These are phyloP conservation scores for Penicillium sp. DNA, from an alignment of 2,329 filamentous ascomycete genomes.

Conservation along the genomic window DNA sequence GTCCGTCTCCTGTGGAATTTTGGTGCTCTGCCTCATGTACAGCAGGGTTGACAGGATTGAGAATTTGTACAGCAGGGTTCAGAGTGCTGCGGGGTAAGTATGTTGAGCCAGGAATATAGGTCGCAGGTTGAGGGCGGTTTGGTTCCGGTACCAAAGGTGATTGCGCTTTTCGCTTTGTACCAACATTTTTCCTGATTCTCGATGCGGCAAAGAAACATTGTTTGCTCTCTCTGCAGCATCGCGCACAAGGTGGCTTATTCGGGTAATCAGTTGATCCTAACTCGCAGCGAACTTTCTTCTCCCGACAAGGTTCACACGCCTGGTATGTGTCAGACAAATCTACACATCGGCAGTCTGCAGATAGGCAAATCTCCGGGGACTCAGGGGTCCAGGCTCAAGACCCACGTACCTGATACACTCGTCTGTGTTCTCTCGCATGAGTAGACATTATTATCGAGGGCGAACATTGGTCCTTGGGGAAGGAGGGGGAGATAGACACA, in stretches of 20 bases:
- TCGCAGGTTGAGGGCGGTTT: background rate
- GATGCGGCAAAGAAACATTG: slow-evolving; percentile 89
- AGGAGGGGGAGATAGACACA: too few species aligned
- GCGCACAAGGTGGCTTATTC: slow-evolving; percentile 78
- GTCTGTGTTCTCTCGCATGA: slow-evolving; percentile 1
- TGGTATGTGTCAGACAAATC: slow-evolving; percentile 5
- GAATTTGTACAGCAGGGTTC: background rate
- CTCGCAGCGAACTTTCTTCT: slow-evolving; percentile 33
- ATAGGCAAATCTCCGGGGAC: background rate
- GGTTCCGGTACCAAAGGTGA: background rate
- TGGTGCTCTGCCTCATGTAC: background rate
- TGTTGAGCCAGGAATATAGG: background rate
- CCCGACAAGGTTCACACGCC: slow-evolving; percentile 30
- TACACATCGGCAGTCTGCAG: background rate
- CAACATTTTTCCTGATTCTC: slow-evolving; percentile 57
- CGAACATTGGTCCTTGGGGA: too few species aligned
- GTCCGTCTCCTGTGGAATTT: background rate
- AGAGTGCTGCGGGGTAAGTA: background rate
- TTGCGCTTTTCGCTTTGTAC: background rate
- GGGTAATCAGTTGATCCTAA: slow-evolving; percentile 67
- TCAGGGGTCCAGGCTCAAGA: background rate
- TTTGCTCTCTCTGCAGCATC: slow-evolving; percentile 82
- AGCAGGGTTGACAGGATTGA: too few species aligned
- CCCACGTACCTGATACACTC: slow-evolving; percentile 14
- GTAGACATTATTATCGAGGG: background rate